Evolutionary conservation across 345 rosid species (phyloP), one percentile per base, ranked within the genome.

Genomic region (Barbarea vulgaris): DNA sequence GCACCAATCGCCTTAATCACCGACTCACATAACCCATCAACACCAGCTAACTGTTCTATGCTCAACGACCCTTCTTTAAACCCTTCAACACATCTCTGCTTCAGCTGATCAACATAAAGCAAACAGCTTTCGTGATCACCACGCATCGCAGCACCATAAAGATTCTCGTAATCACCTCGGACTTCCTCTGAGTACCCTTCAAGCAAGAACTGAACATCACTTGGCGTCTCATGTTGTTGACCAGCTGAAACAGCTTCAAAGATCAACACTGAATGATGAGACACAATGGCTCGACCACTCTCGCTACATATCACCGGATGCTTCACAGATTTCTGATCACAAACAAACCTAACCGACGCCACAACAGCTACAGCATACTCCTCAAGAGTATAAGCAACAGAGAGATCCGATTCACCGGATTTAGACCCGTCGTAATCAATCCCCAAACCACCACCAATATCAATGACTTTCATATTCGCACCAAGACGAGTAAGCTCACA

Each of bases 371-470:
- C 72, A 18, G 97, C 90, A 80, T 91, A 94, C 84, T 94, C 98
- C 24, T 88, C 83, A 6, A 94, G 90, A n/a, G 82, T 82, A 31
- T 94, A 94, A 9, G 91, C 85, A 14, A 94, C 97, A 4, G 98
- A 94, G 24, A 91, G 78, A 82, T 91, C 98, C 0, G 96, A 91
- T 15, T 85, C 82, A 0, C 88, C 88, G 0, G 98, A 87, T 80
- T 90, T 91, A 44, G 98, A 91, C 12, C 98, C 98, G 42, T 94
- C 98, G 19, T 94, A 94, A 68, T 94, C 98, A 0, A 94, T 87
- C 33, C 97, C 98, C 10, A 94, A 80, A 8, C 97, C 98, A 3
- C 98, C 98, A 47, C 95, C 97, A 27, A 89, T 86, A 47, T 94
- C 97, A 27, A 91, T 77, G 6, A 94, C 86, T 17, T 80, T 75